A percentile compares a stretch with the other conserved stretches of the same genome.
phyloP scores from a whole-genome alignment of 169 alveolate genomes.

The Eimeria falciformis region DNA sequence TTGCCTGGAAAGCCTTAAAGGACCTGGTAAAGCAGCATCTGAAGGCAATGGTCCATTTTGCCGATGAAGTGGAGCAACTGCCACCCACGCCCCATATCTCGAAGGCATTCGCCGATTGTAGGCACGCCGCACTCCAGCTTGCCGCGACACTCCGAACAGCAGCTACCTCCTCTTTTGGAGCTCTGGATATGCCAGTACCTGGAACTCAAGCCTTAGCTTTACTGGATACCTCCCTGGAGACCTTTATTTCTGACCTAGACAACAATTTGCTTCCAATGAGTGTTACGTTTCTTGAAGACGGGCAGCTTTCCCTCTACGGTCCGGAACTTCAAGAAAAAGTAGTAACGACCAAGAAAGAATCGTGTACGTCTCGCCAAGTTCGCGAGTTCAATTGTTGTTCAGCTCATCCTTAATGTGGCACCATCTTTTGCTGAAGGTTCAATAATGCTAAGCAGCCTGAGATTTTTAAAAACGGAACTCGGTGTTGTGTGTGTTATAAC shows the following conservation, averaged over 20 bases:
- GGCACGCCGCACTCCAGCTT: slow-evolving; percentile 12
- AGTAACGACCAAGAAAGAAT: neutral
- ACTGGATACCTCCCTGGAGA: neutral
- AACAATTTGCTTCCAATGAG: slow-evolving; percentile 42
- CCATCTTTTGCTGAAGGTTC: too few species aligned
- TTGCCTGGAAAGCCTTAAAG: slow-evolving; percentile 39
- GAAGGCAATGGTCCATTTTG: slow-evolving; percentile 28
- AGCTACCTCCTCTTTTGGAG: slow-evolving; percentile 13
- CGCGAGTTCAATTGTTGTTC: too few species aligned
- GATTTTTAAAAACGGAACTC: too few species aligned
- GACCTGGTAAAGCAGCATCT: slow-evolving; percentile 48
- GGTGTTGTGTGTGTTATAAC: neutral
- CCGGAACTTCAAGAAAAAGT: slow-evolving; percentile 38
- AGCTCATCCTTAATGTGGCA: too few species aligned
- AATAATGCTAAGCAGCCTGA: too few species aligned
- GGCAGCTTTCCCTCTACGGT: slow-evolving; percentile 53
- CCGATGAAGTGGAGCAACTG: slow-evolving; percentile 17
- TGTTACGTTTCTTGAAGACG: slow-evolving; percentile 56
- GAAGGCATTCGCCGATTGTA: slow-evolving; percentile 16
- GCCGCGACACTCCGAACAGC: slow-evolving; percentile 5
- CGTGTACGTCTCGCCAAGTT: slow-evolving; percentile 30
- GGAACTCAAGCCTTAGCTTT: neutral
- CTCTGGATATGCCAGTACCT: neutral
- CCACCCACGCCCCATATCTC: slow-evolving; percentile 38
- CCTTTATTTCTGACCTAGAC: neutral